phyloP scores from a whole-genome alignment of 257 asterid species.

The Lantana camara region DNA sequence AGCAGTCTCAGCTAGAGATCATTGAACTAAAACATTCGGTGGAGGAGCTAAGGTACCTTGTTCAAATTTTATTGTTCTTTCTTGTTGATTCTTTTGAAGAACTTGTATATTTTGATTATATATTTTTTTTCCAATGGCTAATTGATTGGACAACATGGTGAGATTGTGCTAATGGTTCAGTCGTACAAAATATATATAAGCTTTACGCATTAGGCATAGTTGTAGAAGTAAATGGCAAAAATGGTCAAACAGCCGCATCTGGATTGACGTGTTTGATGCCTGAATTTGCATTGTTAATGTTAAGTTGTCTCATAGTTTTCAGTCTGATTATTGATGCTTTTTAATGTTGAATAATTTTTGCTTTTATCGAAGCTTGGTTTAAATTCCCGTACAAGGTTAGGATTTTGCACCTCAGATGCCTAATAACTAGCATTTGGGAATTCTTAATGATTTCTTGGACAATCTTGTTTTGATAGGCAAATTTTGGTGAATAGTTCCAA shows the following conservation, averaged over 20 bases:
- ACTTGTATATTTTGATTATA: too few relatives aligned
- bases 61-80: slow-evolving; percentile 13
- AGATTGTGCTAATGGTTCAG: slow-evolving; percentile 16
- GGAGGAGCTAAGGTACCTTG: slow-evolving; percentile 81
- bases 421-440: too few relatives aligned
- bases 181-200: neutral
- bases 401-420: too few relatives aligned
- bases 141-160: slow-evolving; percentile 16
- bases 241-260: neutral
- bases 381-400: too few relatives aligned
- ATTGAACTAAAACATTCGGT: slow-evolving; percentile 90
- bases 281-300: neutral
- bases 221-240: neutral
- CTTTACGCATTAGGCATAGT: slow-evolving; percentile 1
- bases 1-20: slow-evolving; percentile 96
- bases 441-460: too few relatives aligned
- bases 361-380: too few relatives aligned
- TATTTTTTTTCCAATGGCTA: slow-evolving; percentile 15
- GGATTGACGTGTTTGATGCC: too few relatives aligned
- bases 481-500: too few relatives aligned
- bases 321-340: too few relatives aligned
- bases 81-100: neutral
- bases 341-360: too few relatives aligned
- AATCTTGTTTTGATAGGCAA: too few relatives aligned
- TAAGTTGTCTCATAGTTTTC: too few relatives aligned